A percentile compares a stretch with the other conserved stretches of the same genome.
Conservation (phyloP, 495 filamentous ascomycete genomes). For the Rostrohypoxylon terebratum region DNA sequence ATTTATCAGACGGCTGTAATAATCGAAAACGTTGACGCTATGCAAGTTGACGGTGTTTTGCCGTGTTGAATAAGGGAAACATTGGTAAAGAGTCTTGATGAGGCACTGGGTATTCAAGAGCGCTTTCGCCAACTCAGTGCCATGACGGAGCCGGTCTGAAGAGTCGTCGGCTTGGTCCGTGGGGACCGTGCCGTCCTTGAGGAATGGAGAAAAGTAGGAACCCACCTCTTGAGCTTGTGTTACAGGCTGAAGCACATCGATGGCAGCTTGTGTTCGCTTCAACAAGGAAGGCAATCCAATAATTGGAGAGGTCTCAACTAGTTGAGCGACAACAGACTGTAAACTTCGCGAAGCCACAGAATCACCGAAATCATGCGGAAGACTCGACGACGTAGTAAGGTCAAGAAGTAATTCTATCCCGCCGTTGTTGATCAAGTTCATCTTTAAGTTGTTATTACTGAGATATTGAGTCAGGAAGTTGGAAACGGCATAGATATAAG, state of each 20-base stretch:
- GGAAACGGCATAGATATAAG: conserved; percentile 79
- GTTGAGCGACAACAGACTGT: conserved; percentile 76
- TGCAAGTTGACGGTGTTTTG: conserved; percentile 63
- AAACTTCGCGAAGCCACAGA: conserved; percentile 73
- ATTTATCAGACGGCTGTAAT: conserved; percentile 74
- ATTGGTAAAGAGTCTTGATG: conserved; percentile 75
- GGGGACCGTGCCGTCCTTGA: conserved; percentile 49
- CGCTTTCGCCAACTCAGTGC: conserved; percentile 80
- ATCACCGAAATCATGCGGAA: conserved; percentile 79
- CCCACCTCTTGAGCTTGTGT: conserved; percentile 53
- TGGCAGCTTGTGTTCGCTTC: conserved; percentile 73
- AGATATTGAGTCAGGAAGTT: conserved; percentile 84
- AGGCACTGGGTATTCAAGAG: conserved; percentile 80
- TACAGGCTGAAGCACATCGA: conserved; percentile 75
- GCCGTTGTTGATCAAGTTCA: conserved; percentile 78
- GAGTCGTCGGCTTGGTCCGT: conserved; percentile 50
- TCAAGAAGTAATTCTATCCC: conserved; percentile 89
- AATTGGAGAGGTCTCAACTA: conserved; percentile 86
- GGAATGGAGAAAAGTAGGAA: conserved; percentile 72
- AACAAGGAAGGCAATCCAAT: conserved; percentile 83
- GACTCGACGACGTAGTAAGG: conserved; percentile 79
- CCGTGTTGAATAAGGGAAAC: conserved; percentile 73
- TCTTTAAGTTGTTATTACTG: conserved; percentile 78
- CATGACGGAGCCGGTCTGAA: conserved; percentile 61
- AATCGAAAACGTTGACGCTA: conserved; percentile 82